These are phyloP conservation scores for Tuber aestivum DNA, from an alignment of 495 filamentous ascomycete species.

Conservation along the genomic window DNA sequence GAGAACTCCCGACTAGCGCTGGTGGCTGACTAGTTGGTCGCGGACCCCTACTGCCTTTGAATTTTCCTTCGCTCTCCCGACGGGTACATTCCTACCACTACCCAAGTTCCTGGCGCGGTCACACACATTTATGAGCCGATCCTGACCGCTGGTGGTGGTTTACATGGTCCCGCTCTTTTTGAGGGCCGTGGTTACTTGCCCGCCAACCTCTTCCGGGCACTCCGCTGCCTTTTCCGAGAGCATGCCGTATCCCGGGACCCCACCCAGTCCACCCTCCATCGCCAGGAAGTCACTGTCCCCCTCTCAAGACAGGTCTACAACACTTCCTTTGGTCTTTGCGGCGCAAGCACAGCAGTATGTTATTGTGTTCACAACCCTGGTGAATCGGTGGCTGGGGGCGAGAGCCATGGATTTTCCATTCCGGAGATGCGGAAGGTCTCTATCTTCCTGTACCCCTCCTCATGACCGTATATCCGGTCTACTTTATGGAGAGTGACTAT, in stretches of 20 bases:
- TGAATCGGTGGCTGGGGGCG: constrained; percentile 68
- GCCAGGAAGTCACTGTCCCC: constrained; percentile 61
- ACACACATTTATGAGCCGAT: constrained; percentile 87
- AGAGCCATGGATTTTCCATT: constrained; percentile 79
- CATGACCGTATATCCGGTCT: constrained; percentile 68
- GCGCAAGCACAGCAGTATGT: constrained; percentile 83
- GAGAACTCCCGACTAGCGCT: constrained; percentile 72
- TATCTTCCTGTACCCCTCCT: constrained; percentile 71
- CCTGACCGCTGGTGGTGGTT: constrained; percentile 76
- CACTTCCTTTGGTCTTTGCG: constrained; percentile 69
- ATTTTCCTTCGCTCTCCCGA: constrained; percentile 53
- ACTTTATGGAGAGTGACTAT: constrained; percentile 74
- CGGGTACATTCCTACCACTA: constrained; percentile 41
- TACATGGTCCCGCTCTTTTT: constrained; percentile 57
- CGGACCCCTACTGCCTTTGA: constrained; percentile 66
- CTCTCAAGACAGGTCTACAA: constrained; percentile 91
- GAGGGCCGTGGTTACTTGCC: constrained; percentile 74
- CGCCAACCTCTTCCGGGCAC: constrained; percentile 85
- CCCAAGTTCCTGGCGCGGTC: constrained; percentile 61
- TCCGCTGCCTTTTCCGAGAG: constrained; percentile 59
- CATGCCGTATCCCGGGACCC: constrained; percentile 79
- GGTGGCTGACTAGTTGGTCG: constrained; percentile 78
- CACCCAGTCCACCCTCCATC: constrained; percentile 74
- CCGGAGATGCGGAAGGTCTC: constrained; percentile 75
- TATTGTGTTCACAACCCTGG: constrained; percentile 75